phyloP scores from a whole-genome alignment of 768 basidiomycete genomes.

The Russula lepida region DNA sequence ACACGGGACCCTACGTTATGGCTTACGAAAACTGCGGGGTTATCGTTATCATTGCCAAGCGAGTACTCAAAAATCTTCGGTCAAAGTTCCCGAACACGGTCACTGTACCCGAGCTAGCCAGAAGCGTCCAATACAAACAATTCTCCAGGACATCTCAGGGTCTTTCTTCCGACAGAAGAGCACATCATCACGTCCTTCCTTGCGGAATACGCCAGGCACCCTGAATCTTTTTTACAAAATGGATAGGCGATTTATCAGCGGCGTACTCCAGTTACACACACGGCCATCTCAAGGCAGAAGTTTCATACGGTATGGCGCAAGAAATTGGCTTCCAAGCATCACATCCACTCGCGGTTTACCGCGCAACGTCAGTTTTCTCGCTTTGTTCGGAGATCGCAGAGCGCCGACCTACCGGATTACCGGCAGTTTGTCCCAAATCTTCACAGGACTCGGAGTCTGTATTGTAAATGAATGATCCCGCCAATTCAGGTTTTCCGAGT shows the following conservation, averaged over 20 bases:
- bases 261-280: neutral
- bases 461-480: neutral
- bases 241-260: neutral
- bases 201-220: neutral
- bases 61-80: neutral
- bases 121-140: neutral
- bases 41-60: neutral
- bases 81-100: constrained; percentile 2
- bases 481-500: neutral
- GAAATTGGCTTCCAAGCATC: constrained; percentile 6
- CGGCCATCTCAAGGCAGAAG: neutral
- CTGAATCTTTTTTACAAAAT: neutral
- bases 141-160: neutral
- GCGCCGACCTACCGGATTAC: neutral
- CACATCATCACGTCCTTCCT: neutral
- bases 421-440: neutral
- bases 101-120: constrained; percentile 1
- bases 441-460: neutral
- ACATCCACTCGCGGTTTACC: neutral
- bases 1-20: neutral
- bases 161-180: neutral
- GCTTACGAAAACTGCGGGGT: neutral
- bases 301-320: neutral
- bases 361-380: neutral
- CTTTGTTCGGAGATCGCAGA: neutral